Evolutionary conservation across 2,329 filamentous ascomycete genomes (phyloP).

Genomic region (Trichoderma sp.): DNA sequence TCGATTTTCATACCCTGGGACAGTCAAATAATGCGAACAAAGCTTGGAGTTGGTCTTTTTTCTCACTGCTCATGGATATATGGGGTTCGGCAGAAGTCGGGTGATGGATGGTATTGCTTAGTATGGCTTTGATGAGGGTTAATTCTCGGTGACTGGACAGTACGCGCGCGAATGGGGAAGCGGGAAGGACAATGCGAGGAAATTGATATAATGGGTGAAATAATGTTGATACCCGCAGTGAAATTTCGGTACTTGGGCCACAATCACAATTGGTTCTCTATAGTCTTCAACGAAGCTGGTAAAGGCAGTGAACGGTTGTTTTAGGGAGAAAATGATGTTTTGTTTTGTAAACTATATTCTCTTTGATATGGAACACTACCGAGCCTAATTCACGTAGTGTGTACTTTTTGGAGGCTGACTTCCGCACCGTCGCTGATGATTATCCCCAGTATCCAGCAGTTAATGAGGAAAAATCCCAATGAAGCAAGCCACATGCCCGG

Average conservation of each 20-base stretch:
- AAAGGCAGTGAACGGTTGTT: neutral
- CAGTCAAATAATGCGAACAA: slow-evolving; percentile 20
- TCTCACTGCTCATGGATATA: slow-evolving; percentile 32
- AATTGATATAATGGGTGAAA: slow-evolving; percentile 16
- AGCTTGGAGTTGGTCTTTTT: slow-evolving; percentile 27
- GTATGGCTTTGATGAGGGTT: slow-evolving; percentile 7
- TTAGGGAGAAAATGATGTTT: neutral
- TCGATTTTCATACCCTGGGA: slow-evolving; percentile 26
- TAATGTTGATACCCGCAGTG: slow-evolving; percentile 25
- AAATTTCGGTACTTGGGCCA: slow-evolving; percentile 13
- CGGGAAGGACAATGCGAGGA: slow-evolving; percentile 7
- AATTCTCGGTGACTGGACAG: neutral
- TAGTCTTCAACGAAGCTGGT: neutral
- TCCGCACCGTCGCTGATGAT: slow-evolving; percentile 66
- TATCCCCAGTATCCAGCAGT: slow-evolving; percentile 83
- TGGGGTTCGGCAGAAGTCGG: slow-evolving; percentile 24
- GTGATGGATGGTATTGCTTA: slow-evolving; percentile 16
- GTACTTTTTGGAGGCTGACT: slow-evolving; percentile 28
- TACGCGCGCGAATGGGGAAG: neutral
- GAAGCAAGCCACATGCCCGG: slow-evolving; percentile 79
- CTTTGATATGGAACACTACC: neutral
- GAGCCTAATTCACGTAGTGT: slow-evolving; percentile 17
- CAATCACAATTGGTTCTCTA: neutral
- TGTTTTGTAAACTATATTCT: neutral
- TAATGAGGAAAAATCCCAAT: slow-evolving; percentile 78